Percentiles rank a stretch among this genome's conserved stretches.
Evolutionary conservation across 495 filamentous ascomycete genomes (phyloP).

Genomic region (Neurospora intermedia): DNA sequence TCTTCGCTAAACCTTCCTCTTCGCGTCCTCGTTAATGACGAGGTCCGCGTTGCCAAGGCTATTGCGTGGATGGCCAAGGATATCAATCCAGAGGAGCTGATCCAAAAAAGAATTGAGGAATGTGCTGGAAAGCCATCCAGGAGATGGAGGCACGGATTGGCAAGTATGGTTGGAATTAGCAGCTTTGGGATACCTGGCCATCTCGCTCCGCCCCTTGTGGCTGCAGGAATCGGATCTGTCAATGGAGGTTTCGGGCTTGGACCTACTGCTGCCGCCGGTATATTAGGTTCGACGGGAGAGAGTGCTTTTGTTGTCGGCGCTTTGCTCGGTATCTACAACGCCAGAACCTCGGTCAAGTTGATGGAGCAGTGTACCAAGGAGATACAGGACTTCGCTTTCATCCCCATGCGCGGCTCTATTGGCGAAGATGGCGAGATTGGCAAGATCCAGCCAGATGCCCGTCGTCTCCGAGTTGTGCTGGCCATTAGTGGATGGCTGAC

Average conservation of each 20-base stretch:
- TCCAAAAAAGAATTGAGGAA: constrained; percentile 57
- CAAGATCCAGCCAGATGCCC: constrained; percentile 30
- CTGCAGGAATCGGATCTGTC: constrained; percentile 70
- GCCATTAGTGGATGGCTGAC: constrained; percentile 76
- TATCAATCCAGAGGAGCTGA: constrained; percentile 57
- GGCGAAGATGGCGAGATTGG: constrained; percentile 24
- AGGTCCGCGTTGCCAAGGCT: constrained; percentile 62
- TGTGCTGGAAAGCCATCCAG: constrained; percentile 39
- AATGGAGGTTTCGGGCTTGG: constrained; percentile 75
- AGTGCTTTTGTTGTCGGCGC: constrained; percentile 69
- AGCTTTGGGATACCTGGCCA: constrained; percentile 65
- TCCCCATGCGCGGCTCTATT: constrained; percentile 51
- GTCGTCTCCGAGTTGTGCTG: constrained; percentile 72
- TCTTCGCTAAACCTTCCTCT: constrained; percentile 58
- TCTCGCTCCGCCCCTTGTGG: constrained; percentile 71
- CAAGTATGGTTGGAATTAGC: constrained; percentile 51
- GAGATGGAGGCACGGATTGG: constrained; percentile 64
- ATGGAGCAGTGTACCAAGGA: constrained; percentile 82
- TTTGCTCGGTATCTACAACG: constrained; percentile 84
- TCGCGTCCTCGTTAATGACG: constrained; percentile 55
- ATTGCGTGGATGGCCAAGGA: constrained; percentile 63
- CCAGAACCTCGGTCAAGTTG: constrained; percentile 71
- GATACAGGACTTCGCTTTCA: constrained; percentile 79
- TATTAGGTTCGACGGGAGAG: constrained; percentile 68
- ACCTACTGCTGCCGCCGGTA: constrained; percentile 52